These are phyloP conservation scores for Knufia petricola DNA, from an alignment of 2,329 filamentous ascomycete genomes.

Conservation along the genomic window DNA sequence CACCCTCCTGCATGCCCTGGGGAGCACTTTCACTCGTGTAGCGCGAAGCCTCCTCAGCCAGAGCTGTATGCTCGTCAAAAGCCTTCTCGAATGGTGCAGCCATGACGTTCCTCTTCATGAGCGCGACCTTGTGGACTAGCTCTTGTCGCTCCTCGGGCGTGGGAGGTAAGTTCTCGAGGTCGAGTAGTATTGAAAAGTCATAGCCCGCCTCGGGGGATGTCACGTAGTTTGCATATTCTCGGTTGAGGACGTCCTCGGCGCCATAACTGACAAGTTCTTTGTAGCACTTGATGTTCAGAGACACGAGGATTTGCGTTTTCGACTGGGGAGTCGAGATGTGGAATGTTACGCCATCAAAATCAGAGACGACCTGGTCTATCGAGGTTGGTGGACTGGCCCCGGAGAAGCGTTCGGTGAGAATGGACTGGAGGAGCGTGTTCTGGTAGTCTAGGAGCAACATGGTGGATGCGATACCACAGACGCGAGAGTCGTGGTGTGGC, in stretches of 20 bases:
- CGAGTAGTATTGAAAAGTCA: conserved; percentile 87
- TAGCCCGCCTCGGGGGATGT: conserved; percentile 80
- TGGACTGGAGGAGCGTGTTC: conserved; percentile 93
- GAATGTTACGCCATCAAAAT: conserved; percentile 98
- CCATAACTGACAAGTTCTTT: conserved; percentile 86
- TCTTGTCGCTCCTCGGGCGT: conserved; percentile 80
- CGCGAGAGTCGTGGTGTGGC: no score
- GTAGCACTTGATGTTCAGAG: conserved; percentile 91
- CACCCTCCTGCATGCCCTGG: conserved; percentile 79
- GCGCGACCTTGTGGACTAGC: conserved; percentile 73
- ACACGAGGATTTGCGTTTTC: conserved; percentile 90
- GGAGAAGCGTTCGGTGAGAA: conserved; percentile 89
- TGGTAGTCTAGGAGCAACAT: conserved; percentile 98
- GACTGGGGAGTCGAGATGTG: conserved; percentile 93
- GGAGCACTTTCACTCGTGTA: conserved; percentile 92
- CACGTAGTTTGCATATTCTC: conserved; percentile 91
- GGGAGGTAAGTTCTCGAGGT: conserved; percentile 75
- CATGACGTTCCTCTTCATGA: conserved; percentile 98
- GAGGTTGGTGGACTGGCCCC: conserved; percentile 58
- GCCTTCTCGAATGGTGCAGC: conserved; percentile 96
- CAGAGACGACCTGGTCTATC: conserved; percentile 96
- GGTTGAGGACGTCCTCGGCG: conserved; percentile 78
- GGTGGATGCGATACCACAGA: conserved; percentile 24
- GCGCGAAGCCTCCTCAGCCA: conserved; percentile 80
- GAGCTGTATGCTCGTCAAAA: conserved; percentile 79